Conservation (phyloP, 2,329 filamentous ascomycete genomes). For the Clonostachys chloroleuca region DNA sequence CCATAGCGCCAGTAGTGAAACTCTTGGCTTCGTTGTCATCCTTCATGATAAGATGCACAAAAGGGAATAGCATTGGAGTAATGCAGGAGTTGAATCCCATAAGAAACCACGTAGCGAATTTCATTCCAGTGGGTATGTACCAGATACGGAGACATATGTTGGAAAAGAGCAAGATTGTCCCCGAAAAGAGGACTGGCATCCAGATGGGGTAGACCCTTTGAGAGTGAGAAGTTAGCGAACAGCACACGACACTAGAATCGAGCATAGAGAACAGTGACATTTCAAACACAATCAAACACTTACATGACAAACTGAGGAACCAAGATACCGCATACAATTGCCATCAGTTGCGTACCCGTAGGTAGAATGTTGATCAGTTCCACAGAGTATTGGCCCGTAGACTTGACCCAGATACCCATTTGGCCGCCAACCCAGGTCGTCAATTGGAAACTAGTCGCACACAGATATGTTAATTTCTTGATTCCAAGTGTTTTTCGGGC, state of each 20-base stretch:
- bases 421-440: constrained; percentile 31
- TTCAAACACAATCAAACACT: not conserved
- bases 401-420: constrained; percentile 36
- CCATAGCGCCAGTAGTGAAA: constrained; percentile 16
- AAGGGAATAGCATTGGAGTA: constrained; percentile 14
- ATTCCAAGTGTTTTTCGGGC: too few relatives aligned
- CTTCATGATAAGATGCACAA: constrained; percentile 13
- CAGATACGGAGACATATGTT: constrained; percentile 9
- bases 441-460: constrained; percentile 21
- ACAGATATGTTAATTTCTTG: too few relatives aligned
- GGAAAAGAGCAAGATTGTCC: constrained; percentile 9
- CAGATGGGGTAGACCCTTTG: constrained; percentile 19
- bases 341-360: constrained; percentile 46
- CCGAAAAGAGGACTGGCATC: constrained; percentile 13
- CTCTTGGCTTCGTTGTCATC: constrained; percentile 13
- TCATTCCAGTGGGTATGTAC: constrained; percentile 7
- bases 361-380: constrained; percentile 39
- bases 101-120: constrained; percentile 9
- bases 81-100: constrained; percentile 12
- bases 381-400: constrained; percentile 21
- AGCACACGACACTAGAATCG: too few relatives aligned
- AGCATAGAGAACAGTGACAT: not conserved
- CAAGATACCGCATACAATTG: constrained; percentile 51
- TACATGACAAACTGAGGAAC: constrained; percentile 57
- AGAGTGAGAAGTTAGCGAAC: too few relatives aligned